Base-by-base conservation (phyloP, 2,329 filamentous ascomycete genomes). In the Neobulgaria alba region DNA sequence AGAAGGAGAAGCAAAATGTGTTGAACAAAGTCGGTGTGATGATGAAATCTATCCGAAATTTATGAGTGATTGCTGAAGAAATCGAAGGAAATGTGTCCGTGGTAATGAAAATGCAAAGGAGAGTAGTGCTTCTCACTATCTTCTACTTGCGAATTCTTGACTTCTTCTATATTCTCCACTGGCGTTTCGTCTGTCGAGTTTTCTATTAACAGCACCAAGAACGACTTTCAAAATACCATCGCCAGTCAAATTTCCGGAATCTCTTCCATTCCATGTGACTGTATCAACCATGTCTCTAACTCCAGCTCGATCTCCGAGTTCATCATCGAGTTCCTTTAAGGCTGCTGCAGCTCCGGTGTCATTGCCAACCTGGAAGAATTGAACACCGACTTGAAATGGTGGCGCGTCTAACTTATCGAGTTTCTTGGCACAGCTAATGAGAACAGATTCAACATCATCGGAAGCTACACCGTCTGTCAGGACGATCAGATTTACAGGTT, bases 351-450 rank as follows among this genome's bases (percentile, higher is more conserved):
- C 90, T 0, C 62, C 66, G 1, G 64, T 57, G 52, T 94, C 85
- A 36, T 75, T 71, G 42, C 92, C 90, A 33, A 96, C 84, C 63
- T 95, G 90, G 68, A 96, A 94, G 67, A 96, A 96, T 61, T 96
- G 90, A 42, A 96, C 77, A 23, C 90, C 90, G 7, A 95, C 69
- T 65, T 96, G 92, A 69, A 84, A 84, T 1, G 79, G 72, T 3
- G 82, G 77, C 0, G 87, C 87, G 7, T 79, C 71, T 5, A 83
- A 60, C 38, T 63, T 63, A 55, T 92, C 82, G 21, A 96, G 73
- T 56, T 76, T 79, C 60, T 71, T 72, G 0, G 88, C 90, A 1
- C 75, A 69, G 3, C 64, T 61, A 30, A 85, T 67, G 35, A 96
- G 77, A 18, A 79, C 69, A 5, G 68, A 69, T 60, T 89, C 83